phyloP scores from a whole-genome alignment of 768 basidiomycete genomes.

The Mycena latifolia region DNA sequence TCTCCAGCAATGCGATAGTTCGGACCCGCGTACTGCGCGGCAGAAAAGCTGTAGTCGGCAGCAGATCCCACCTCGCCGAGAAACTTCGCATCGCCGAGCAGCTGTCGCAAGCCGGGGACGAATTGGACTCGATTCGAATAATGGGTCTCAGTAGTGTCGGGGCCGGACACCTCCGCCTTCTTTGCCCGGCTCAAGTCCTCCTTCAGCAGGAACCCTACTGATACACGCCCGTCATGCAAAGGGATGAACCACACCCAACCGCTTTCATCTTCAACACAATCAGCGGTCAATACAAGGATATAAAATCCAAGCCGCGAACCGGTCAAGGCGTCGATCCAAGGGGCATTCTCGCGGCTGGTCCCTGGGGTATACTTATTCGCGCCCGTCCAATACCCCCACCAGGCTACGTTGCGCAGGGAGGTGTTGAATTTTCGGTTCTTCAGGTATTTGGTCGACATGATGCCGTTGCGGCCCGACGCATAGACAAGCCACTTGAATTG shows the following conservation, averaged over 20 bases:
- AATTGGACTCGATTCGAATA: no score
- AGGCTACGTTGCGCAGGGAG: not conserved
- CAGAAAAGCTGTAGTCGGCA: constrained; percentile 53
- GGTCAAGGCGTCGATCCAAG: not conserved
- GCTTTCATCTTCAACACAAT: not conserved
- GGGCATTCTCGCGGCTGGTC: not conserved
- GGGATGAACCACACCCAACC: not conserved
- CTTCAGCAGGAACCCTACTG: not conserved
- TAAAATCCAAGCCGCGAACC: not conserved
- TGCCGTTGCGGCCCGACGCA: constrained; percentile 69
- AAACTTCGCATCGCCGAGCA: constrained; percentile 42
- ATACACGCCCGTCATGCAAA: not conserved
- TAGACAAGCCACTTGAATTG: constrained; percentile 76
- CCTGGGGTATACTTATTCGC: not conserved
- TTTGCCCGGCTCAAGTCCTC: no score
- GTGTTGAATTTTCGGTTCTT: not conserved
- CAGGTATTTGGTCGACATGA: not conserved
- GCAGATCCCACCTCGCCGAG: constrained; percentile 41
- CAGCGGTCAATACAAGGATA: no score
- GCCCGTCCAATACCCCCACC: not conserved
- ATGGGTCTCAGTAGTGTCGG: no score
- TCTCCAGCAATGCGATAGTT: constrained; percentile 50
- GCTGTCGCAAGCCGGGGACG: constrained; percentile 1
- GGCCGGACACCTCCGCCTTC: no score
- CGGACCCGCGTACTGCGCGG: constrained; percentile 45